Evolutionary conservation across 2,329 filamentous ascomycete genomes (phyloP), one percentile per base, ranked within the genome.

Genomic region (Fusarium camptoceras): DNA sequence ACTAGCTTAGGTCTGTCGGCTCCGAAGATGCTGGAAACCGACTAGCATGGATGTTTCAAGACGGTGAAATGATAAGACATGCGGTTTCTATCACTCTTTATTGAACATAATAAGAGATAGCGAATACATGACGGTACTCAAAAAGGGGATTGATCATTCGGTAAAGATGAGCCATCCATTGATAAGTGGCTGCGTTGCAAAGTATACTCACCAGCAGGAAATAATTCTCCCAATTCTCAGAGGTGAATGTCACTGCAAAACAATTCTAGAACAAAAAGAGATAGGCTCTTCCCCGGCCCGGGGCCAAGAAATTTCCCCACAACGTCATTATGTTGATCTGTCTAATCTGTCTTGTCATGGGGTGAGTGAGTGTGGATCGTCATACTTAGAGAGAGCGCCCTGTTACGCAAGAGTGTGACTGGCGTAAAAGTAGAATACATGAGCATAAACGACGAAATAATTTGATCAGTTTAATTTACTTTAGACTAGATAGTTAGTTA

Each of bases 321-420:
- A 73, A 68, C 68, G 71, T 70, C 71, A 72, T 64, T 24, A 42
- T 39, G 49, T 53, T 53, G 24, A 53, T 53, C 49, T 27, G 37
- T 37, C 49, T 39, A 53, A 53, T 53, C 34, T 41, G 24, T 53
- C 34, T 41, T 42, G 49, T 53, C 49, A 53, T 53, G 34, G 34
- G 34, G 28, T 50, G 20, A 8, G 55, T 53, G 67, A 41, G 43
- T 37, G 71, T 71, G 65, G 70, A 71, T 61, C 67, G 54, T 67
- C 67, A 73, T 49, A 43, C 37, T 37, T 46, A 27, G 24, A 49
- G 55, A 53, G 41, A 7, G 30, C 42, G 53, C 57, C 28, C 68
- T 65, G 57, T 73, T 72, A 73, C 71, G 68, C 71, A 73, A 69
- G 60, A 31, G 50, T 46, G 64, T 46, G 43, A 11, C 3, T 20